Percentiles rank a stretch among this genome's conserved stretches.
Evolutionary conservation across 805 yeast species (phyloP).

Genomic region (Cyberlindnera euphorbiiphila): DNA sequence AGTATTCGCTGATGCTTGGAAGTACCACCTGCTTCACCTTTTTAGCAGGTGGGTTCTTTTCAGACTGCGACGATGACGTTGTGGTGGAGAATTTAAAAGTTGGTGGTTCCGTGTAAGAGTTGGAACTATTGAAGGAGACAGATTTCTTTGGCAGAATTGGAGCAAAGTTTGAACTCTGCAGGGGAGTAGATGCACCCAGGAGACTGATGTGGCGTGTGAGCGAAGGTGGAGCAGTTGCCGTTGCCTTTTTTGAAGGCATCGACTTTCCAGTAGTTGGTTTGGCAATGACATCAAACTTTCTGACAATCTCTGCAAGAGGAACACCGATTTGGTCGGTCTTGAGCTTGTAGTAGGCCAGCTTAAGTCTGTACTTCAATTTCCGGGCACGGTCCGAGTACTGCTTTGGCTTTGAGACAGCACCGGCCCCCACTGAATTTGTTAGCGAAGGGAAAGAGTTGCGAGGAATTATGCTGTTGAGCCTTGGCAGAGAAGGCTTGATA

Average conservation of each 20-base stretch:
- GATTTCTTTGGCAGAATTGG: constrained; percentile 16
- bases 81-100: not conserved
- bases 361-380: constrained; percentile 43
- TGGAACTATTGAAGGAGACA: constrained; percentile 19
- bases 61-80: not conserved
- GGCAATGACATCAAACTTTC: constrained; percentile 5
- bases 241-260: not conserved
- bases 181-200: constrained; percentile 33
- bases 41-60: not conserved
- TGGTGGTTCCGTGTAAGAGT: constrained; percentile 9
- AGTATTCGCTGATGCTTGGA: constrained; percentile 15
- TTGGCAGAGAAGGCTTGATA: constrained; percentile 12
- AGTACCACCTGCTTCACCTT: not conserved
- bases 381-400: constrained; percentile 30
- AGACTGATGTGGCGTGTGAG: constrained; percentile 30
- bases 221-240: constrained; percentile 23
- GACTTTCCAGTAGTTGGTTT: not conserved
- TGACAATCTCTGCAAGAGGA: constrained; percentile 31
- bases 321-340: constrained; percentile 42
- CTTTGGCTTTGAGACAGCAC: constrained; percentile 5
- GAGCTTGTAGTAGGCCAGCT: constrained; percentile 49
- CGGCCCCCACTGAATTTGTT: constrained; percentile 1
- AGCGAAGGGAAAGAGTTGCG: constrained; percentile 4
- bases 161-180: constrained; percentile 9
- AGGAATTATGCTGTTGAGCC: constrained; percentile 9